Percentiles rank a stretch among this genome's conserved stretches.
These are phyloP conservation scores for Verticillium alfalfae DNA, from an alignment of 2,329 filamentous ascomycete species.

Conservation along the genomic window DNA sequence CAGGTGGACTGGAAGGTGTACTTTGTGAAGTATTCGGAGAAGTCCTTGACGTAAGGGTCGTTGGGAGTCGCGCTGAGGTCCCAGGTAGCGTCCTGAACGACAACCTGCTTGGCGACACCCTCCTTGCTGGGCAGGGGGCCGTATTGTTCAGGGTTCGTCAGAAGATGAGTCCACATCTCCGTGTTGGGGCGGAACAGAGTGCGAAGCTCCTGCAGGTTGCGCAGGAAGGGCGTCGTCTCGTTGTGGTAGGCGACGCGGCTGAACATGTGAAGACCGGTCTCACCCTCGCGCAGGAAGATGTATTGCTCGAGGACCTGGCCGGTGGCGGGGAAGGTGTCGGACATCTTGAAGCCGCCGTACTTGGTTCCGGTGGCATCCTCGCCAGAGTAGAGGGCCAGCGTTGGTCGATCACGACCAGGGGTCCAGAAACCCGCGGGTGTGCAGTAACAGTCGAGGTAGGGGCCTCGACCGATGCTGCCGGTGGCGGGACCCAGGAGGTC, in stretches of 20 bases:
- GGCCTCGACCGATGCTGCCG: slow-evolving; percentile 41
- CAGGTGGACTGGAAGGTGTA: slow-evolving; percentile 53
- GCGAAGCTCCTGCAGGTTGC: slow-evolving; percentile 53
- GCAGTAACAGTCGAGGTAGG: slow-evolving; percentile 58
- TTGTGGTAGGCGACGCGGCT: slow-evolving; percentile 51
- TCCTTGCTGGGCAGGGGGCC: slow-evolving; percentile 44
- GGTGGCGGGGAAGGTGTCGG: slow-evolving; percentile 48
- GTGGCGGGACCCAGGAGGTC: slow-evolving; percentile 41
- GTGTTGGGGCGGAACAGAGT: slow-evolving; percentile 53
- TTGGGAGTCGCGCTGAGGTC: slow-evolving; percentile 45
- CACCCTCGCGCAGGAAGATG: slow-evolving; percentile 56
- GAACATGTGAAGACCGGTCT: slow-evolving; percentile 56
- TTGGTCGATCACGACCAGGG: slow-evolving; percentile 40
- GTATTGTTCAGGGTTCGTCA: slow-evolving; percentile 45
- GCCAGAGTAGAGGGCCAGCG: slow-evolving; percentile 45
- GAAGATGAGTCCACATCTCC: slow-evolving; percentile 52
- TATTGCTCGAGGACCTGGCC: slow-evolving; percentile 55
- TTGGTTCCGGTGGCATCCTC: slow-evolving; percentile 38
- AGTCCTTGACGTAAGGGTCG: slow-evolving; percentile 46
- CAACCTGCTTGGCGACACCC: slow-evolving; percentile 30
- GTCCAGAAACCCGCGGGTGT: slow-evolving; percentile 51
- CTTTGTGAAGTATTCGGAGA: slow-evolving; percentile 57
- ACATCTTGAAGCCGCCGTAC: slow-evolving; percentile 52
- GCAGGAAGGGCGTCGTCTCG: slow-evolving; percentile 42
- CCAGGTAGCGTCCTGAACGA: slow-evolving; percentile 58